phyloP scores from a whole-genome alignment of 345 rosid genomes.

The Aquilaria malaccensis region DNA sequence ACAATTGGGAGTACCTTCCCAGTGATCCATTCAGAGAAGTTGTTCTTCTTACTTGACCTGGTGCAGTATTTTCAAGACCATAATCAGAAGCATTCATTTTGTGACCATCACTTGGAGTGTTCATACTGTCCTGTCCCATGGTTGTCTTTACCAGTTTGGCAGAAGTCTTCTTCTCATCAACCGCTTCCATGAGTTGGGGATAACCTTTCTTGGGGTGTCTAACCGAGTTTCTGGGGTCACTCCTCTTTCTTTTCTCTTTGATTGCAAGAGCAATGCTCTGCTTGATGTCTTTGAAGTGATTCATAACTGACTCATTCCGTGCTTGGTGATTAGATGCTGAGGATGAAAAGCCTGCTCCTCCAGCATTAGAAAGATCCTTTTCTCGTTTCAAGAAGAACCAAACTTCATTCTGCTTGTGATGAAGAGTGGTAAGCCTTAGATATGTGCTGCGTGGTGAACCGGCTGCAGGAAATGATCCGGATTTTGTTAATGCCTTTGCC shows the following conservation, averaged over 20 bases:
- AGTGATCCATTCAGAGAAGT: conserved; percentile 45
- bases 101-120: conserved; percentile 8
- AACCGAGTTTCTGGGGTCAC: neutral
- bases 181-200: conserved; percentile 5
- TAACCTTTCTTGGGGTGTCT: conserved; percentile 10
- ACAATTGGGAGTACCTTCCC: conserved; percentile 49
- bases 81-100: conserved; percentile 13
- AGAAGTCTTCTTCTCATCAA: too few relatives aligned
- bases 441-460: conserved; percentile 21
- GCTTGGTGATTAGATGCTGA: conserved; percentile 29
- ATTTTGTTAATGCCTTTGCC: conserved; percentile 37
- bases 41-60: conserved; percentile 23
- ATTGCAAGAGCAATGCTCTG: conserved; percentile 48
- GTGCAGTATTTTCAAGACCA: conserved; percentile 12
- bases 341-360: conserved; percentile 23
- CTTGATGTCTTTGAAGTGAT: conserved; percentile 48
- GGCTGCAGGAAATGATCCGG: conserved; percentile 75
- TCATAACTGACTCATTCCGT: conserved; percentile 39
- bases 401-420: conserved; percentile 64
- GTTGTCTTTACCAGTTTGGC: neutral
- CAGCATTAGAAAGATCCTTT: conserved; percentile 7
- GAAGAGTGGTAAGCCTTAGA: conserved; percentile 43
- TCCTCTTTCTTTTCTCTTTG: conserved; percentile 35
- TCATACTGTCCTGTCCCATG: conserved; percentile 13
- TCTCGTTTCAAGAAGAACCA: conserved; percentile 47